Evolutionary conservation across 306 rosid species (phyloP).

Genomic region (Ormosia emarginata): DNA sequence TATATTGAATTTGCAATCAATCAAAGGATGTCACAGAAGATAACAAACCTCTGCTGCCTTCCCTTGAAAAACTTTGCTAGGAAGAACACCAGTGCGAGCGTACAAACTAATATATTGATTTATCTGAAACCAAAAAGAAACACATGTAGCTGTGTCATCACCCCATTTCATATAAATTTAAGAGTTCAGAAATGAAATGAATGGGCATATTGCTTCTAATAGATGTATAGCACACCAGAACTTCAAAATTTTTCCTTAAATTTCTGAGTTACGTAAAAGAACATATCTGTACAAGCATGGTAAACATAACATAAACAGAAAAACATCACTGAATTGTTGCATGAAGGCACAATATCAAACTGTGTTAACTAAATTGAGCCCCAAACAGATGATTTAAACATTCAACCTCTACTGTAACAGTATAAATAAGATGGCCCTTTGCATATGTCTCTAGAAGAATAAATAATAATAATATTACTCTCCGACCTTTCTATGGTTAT

Average conservation of each 20-base stretch:
- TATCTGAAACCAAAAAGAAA: conserved; percentile 53
- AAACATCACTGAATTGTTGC: background rate
- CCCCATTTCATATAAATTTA: background rate
- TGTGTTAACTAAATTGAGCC: no score
- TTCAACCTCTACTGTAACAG: background rate
- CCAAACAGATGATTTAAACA: no score
- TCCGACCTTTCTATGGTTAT: conserved; percentile 77
- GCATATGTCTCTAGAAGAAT: background rate
- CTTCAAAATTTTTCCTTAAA: background rate
- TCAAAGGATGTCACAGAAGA: background rate
- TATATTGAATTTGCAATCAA: conserved; percentile 6
- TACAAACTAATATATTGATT: conserved; percentile 76
- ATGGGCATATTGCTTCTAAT: background rate
- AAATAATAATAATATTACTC: conserved; percentile 10
- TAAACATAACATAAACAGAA: background rate
- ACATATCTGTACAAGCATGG: background rate
- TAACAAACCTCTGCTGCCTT: conserved; percentile 71
- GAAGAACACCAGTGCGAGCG: conserved; percentile 65
- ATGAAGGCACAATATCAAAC: background rate
- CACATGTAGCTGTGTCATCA: background rate
- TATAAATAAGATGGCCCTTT: background rate
- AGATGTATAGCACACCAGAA: background rate
- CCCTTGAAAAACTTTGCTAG: conserved; percentile 79
- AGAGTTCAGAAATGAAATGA: background rate
- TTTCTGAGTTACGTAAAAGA: background rate